Conservation (phyloP, 2,329 filamentous ascomycete genomes). For the Hypoxylon sp. region DNA sequence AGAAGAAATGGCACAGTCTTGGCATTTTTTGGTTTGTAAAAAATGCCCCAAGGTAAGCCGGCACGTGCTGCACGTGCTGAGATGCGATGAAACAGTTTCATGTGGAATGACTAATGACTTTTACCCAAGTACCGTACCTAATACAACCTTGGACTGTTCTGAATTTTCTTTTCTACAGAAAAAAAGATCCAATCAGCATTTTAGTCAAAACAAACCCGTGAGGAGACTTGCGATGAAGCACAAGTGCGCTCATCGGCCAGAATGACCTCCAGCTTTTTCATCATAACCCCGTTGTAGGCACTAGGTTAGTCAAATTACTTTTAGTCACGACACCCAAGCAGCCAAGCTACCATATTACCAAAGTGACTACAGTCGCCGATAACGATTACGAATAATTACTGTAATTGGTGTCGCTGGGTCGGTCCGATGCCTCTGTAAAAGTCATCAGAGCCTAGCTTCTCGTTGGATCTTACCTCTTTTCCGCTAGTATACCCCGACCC, state of each 20-base stretch:
- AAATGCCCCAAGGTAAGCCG: too few species aligned
- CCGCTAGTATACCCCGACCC: conserved; percentile 9
- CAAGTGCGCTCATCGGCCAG: background rate
- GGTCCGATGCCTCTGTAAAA: conserved; percentile 30
- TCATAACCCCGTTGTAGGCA: background rate
- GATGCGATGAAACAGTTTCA: too few species aligned
- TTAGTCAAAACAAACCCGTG: background rate
- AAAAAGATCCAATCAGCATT: background rate
- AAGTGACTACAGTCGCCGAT: conserved; percentile 8
- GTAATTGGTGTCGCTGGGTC: conserved; percentile 21
- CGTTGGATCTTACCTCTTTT: background rate
- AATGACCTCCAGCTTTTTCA: background rate
- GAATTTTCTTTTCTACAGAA: too few species aligned
- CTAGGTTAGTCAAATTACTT: background rate
- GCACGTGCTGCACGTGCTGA: too few species aligned
- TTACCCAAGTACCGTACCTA: too few species aligned
- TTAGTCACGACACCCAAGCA: background rate
- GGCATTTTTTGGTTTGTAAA: too few species aligned
- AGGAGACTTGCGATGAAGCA: background rate
- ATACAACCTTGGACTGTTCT: background rate
- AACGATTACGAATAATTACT: conserved; percentile 9
- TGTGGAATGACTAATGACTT: too few species aligned
- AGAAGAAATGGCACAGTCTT: too few species aligned
- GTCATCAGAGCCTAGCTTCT: background rate
- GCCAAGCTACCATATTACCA: background rate